These are phyloP conservation scores for Ustilago curta DNA, from an alignment of 1,284 basidiomycete species.

Conservation along the genomic window DNA sequence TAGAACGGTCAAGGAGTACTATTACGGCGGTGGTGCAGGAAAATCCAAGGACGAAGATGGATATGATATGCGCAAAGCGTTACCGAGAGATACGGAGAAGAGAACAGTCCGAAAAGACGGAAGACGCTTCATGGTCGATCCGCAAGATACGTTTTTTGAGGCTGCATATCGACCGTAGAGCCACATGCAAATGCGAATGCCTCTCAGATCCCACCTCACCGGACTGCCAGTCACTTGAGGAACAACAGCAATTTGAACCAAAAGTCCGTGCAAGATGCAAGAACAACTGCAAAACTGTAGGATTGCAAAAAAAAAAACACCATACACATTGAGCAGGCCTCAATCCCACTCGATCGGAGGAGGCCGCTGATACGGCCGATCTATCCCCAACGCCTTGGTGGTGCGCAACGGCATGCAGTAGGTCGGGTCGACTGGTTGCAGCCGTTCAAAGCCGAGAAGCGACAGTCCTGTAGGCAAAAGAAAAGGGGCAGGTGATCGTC, in stretches of 20 bases:
- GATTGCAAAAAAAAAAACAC: no score
- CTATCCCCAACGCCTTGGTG: slow-evolving; percentile 71
- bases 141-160: slow-evolving; percentile 47
- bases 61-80: slow-evolving; percentile 81
- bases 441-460: slow-evolving; percentile 85
- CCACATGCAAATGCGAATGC: no score
- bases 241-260: no score
- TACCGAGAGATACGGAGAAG: slow-evolving; percentile 56
- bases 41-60: slow-evolving; percentile 81
- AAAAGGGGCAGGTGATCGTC: background rate
- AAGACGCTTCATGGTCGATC: slow-evolving; percentile 49
- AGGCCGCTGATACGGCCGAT: slow-evolving; percentile 49
- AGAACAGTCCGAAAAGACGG: slow-evolving; percentile 58
- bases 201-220: no score
- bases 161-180: slow-evolving; percentile 21
- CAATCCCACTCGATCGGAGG: slow-evolving; percentile 23
- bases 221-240: no score
- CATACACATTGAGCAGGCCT: background rate
- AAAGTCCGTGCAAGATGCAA: no score
- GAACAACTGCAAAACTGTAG: background rate
- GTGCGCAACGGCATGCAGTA: slow-evolving; percentile 92
- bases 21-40: slow-evolving; percentile 78
- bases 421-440: slow-evolving; percentile 88
- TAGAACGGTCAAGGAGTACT: slow-evolving; percentile 85
- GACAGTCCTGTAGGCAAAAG: slow-evolving; percentile 77